Evolutionary conservation across 306 rosid genomes (phyloP).

Genomic region (Dalbergia cultrata): DNA sequence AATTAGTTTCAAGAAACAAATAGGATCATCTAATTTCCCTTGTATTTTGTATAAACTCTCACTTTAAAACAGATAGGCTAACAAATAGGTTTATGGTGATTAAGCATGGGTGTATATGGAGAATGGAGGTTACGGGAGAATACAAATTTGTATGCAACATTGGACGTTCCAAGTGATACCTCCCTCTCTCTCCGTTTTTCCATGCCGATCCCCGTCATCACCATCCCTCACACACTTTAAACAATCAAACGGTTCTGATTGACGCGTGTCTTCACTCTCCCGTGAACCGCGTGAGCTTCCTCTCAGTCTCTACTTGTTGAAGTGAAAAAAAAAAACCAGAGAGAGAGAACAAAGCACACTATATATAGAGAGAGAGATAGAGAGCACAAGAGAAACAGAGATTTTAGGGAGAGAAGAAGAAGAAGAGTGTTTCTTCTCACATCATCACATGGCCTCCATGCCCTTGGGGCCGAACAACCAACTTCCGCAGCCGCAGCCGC

Average conservation of each 20-base stretch:
- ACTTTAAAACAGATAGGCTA: too few species aligned
- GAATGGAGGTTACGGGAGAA: background rate
- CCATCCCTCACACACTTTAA: background rate
- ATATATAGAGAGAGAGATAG: conserved; percentile 10
- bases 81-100: too few species aligned
- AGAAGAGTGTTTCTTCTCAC: conserved; percentile 19
- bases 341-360: background rate
- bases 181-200: too few species aligned
- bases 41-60: too few species aligned
- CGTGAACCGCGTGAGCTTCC: conserved; percentile 42
- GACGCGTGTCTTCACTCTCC: conserved; percentile 29
- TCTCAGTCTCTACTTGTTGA: conserved; percentile 9
- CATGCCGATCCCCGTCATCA: background rate
- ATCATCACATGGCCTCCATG: conserved; percentile 77
- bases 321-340: too few species aligned
- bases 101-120: background rate
- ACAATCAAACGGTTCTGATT: conserved; percentile 34
- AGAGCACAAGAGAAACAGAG: background rate
- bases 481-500: conserved; percentile 47
- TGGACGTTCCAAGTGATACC: background rate
- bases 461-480: conserved; percentile 75
- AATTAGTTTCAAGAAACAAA: too few species aligned
- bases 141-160: conserved; percentile 5
- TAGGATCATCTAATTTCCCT: too few species aligned
- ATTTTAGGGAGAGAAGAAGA: conserved; percentile 23